Evolutionary conservation across 2,329 filamentous ascomycete genomes (phyloP), one percentile per base, ranked within the genome.

Genomic region (Penicillium sp.): DNA sequence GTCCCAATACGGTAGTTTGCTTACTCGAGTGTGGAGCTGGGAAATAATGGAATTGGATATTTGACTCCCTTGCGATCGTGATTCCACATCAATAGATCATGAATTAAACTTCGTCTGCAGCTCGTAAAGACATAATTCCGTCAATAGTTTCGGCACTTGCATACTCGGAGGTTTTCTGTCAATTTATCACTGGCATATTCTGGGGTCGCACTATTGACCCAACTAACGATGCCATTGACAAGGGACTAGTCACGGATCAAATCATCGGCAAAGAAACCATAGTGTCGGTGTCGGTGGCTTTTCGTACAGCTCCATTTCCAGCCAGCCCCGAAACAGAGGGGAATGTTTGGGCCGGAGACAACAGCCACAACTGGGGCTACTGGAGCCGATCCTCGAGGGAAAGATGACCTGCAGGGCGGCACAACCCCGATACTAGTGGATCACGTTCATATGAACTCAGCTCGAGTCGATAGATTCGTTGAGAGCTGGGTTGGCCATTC

Each of bases 1-100:
- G 37, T 53, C 63, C 64, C 39, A 59, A 68, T 61, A 5, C 16
- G 65, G 65, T 60, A 66, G 58, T 66, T 58, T 66, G 62, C 50
- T 67, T 66, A 61, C 55, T 10, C 41, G 44, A 24, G 27, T 4
- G 37, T 48, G 50, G 35, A 39, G 16, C 35, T n/a, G n/a, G 3
- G 16, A 9, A n/a, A 19, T 39, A 39, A 19, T 55, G 51, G 33
- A 27, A 43, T 37, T 27, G 14, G 21, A 16, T 59, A 21, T 24
- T 27, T 7, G 8, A 31, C 46, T 43, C 50, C 39, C 50, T 31
- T 52, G 31, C 47, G 47, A 49, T 49, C 31, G 31, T 22, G 31
- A 26, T 49, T 33, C 19, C 24, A 8, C 13, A 41, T 39, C 35
- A 39, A 39, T n/a, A 51, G 48, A 27, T 24, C 29, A 22, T 31